These are phyloP conservation scores for Trichocladium uniseriatum DNA, from an alignment of 495 filamentous ascomycete species.

Conservation along the genomic window DNA sequence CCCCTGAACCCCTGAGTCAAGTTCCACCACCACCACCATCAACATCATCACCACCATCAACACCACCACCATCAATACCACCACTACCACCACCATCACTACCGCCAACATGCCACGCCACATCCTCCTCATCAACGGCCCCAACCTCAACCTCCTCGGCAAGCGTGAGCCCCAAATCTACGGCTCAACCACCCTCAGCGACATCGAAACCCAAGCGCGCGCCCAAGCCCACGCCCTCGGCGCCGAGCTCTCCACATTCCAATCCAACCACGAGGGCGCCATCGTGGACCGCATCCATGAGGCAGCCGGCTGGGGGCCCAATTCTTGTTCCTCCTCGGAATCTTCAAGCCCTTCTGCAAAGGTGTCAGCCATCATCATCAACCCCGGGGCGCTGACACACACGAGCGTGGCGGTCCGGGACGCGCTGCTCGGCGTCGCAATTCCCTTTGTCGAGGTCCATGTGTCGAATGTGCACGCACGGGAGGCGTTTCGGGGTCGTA, in stretches of 20 bases:
- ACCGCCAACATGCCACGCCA: conserved; percentile 34
- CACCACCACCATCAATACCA: no score
- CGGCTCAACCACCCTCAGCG: conserved; percentile 52
- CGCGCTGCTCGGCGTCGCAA: conserved; percentile 51
- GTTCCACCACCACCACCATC: no score
- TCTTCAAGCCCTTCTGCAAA: no score
- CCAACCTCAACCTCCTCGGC: conserved; percentile 73
- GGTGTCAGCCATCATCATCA: conserved; percentile 57
- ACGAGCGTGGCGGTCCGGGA: conserved; percentile 60
- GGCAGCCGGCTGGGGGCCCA: conserved; percentile 31
- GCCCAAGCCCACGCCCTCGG: conserved; percentile 36
- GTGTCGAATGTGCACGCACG: conserved; percentile 59
- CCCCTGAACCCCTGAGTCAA: no score
- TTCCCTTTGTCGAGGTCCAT: conserved; percentile 66
- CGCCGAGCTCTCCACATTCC: conserved; percentile 43
- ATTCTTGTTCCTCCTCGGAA: no score
- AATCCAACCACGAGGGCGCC: conserved; percentile 60
- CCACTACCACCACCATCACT: not conserved
- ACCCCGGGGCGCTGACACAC: conserved; percentile 61
- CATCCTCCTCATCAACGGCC: conserved; percentile 68
- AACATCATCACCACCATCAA: no score
- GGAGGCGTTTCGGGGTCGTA: conserved; percentile 53
- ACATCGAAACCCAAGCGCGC: conserved; percentile 41
- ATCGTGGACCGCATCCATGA: conserved; percentile 53
- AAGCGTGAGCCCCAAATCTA: conserved; percentile 64